Percentiles rank a stretch among this genome's conserved stretches.
These are phyloP conservation scores for Scheffersomyces cryptocercus DNA, from an alignment of 1,139 yeast genomes.

Conservation along the genomic window DNA sequence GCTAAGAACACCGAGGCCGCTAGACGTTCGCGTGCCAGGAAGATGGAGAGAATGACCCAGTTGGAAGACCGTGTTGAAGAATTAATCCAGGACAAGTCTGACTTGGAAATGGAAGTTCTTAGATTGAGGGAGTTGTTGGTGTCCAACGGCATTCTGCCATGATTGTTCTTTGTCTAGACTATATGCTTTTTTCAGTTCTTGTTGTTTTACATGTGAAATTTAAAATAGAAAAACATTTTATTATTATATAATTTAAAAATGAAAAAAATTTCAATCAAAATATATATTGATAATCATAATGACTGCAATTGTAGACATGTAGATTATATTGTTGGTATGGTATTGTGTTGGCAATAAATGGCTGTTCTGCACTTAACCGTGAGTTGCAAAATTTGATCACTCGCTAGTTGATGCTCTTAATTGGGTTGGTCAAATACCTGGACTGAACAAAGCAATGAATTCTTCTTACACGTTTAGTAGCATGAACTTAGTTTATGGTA, in stretches of 20 bases:
- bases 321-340: too few relatives aligned
- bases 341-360: too few relatives aligned
- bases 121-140: conserved; percentile 54
- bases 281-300: not conserved
- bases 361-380: too few relatives aligned
- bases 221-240: not conserved
- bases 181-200: not conserved
- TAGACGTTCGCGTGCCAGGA: conserved; percentile 90
- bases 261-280: conserved; percentile 3
- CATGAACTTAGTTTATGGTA: too few relatives aligned
- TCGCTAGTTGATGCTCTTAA: too few relatives aligned
- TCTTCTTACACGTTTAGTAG: too few relatives aligned
- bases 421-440: too few relatives aligned
- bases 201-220: not conserved
- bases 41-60: conserved; percentile 83
- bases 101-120: conserved; percentile 57
- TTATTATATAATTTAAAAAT: not conserved
- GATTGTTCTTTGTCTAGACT: not conserved
- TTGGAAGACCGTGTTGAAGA: conserved; percentile 76
- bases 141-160: conserved; percentile 13
- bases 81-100: conserved; percentile 54
- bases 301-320: too few relatives aligned
- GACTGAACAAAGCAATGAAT: too few relatives aligned
- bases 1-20: conserved; percentile 98
- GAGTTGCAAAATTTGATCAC: too few relatives aligned